Evolutionary conservation across 768 basidiomycete species (phyloP), one percentile per base, ranked within the genome.

Genomic region (Mycena sanguinolenta): DNA sequence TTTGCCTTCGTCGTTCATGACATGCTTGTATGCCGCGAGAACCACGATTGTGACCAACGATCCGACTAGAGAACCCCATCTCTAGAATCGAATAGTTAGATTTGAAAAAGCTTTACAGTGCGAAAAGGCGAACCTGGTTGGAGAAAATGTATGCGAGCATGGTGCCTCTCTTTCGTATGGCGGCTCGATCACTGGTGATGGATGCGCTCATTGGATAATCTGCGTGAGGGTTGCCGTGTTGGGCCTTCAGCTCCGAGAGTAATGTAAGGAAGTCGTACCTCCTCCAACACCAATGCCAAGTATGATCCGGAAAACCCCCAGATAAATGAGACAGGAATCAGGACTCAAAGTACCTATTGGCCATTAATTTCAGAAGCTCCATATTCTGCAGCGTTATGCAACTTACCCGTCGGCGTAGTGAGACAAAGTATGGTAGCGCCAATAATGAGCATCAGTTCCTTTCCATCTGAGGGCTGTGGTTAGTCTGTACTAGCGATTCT

Each of bases 401-500:
- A 82, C 9, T 79, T 77, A 52, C 88, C 89, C 4, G 92, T 92
- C 0, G 93, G 92, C 21, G 85, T 88, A 2, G 89, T 87, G 64
- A 94, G 83, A 32, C 85, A 86, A 39, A 94, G 78, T 75, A 94
- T 92, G 2, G 93, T 94, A 0, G 91, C 92, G 59, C 93, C 69
- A 75, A 95, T 94, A 73, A 93, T 93, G 67, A 95, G 81, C 87
- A 94, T 91, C 60, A 95, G 86, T 75, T 94, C 93, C 77, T 93
- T 92, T 12, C 32, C 32, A 5, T 34, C 10, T 4, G 19, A 16
- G n/a, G n/a, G n/a, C n/a, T n/a, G n/a, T n/a, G n/a, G n/a, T n/a
- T n/a, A n/a, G n/a, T n/a, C n/a, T n/a, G n/a, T n/a, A n/a, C n/a
- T n/a, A n/a, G n/a, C n/a, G n/a, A n/a, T n/a, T n/a, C n/a, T n/a